Conservation (phyloP, 805 yeast genomes). For the Myxozyma lipomycoides region DNA sequence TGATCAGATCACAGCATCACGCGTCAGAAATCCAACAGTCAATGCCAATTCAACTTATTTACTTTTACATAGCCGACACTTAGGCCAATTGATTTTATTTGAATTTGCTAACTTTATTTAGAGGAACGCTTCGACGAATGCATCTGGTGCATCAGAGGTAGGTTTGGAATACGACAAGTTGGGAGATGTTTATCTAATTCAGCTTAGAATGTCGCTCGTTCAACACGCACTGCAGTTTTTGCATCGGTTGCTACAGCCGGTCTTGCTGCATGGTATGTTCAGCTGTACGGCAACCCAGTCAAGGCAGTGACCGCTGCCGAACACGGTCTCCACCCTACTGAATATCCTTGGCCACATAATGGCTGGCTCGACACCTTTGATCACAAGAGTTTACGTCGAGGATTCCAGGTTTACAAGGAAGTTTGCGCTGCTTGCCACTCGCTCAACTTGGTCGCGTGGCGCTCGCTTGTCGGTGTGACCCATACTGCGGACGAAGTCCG, state of each 20-base stretch:
- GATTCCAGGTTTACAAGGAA: slow-evolving; percentile 97
- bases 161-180: background rate
- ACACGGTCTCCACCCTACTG: slow-evolving; percentile 96
- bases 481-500: slow-evolving; percentile 87
- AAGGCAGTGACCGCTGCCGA: slow-evolving; percentile 80
- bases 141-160: background rate
- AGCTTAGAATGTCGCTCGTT: slow-evolving; percentile 8
- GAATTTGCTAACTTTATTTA: background rate
- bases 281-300: slow-evolving; percentile 81
- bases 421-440: slow-evolving; percentile 99
- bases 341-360: slow-evolving; percentile 87
- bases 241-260: slow-evolving; percentile 68
- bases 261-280: slow-evolving; percentile 73
- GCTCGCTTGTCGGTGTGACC: slow-evolving; percentile 94
- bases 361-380: slow-evolving; percentile 62
- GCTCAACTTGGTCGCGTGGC: slow-evolving; percentile 95
- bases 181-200: background rate
- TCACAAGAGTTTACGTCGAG: slow-evolving; percentile 72
- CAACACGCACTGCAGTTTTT: slow-evolving; percentile 33
- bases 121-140: slow-evolving; percentile 2
- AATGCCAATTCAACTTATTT: no score
- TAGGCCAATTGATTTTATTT: background rate
- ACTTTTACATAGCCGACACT: no score
- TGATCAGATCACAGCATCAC: no score
- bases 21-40: no score